Percentiles rank a stretch among this genome's conserved stretches.
phyloP scores from a whole-genome alignment of 1,284 basidiomycete species.

The Tilletia caries region DNA sequence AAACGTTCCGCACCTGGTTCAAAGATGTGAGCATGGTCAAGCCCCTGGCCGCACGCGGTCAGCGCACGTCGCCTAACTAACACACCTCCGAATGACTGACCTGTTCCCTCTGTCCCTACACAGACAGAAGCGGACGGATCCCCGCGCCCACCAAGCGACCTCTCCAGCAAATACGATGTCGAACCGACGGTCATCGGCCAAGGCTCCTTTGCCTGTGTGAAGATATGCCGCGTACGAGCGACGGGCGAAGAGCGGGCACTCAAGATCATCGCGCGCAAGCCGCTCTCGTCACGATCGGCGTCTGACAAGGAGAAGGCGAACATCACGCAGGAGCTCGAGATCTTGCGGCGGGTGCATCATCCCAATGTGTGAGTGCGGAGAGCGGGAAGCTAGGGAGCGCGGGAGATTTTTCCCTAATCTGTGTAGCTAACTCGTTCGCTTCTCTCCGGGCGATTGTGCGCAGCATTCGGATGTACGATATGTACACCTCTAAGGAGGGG shows the following conservation, averaged over 20 bases:
- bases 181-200: conserved; percentile 37
- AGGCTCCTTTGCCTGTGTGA: conserved; percentile 51
- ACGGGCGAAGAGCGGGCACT: conserved; percentile 45
- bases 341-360: conserved; percentile 44
- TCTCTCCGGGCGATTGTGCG: neutral
- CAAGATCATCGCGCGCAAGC: conserved; percentile 52
- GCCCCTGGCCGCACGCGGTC: neutral
- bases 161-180: conserved; percentile 47
- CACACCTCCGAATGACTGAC: no score
- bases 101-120: neutral
- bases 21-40: conserved; percentile 24
- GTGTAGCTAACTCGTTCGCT: no score
- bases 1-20: conserved; percentile 47
- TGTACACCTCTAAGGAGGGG: conserved; percentile 51
- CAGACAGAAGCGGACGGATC: conserved; percentile 45
- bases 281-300: conserved; percentile 25
- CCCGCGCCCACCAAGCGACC: conserved; percentile 38
- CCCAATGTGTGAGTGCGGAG: conserved; percentile 31
- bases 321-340: conserved; percentile 41
- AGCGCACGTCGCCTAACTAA: no score
- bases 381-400: neutral
- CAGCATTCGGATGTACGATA: conserved; percentile 51
- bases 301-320: conserved; percentile 36
- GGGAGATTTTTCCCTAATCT: no score
- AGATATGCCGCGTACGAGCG: conserved; percentile 30